Percentiles rank a stretch among this genome's conserved stretches.
Evolutionary conservation across 306 rosid genomes (phyloP).

Genomic region (Lagenaria siceraria): DNA sequence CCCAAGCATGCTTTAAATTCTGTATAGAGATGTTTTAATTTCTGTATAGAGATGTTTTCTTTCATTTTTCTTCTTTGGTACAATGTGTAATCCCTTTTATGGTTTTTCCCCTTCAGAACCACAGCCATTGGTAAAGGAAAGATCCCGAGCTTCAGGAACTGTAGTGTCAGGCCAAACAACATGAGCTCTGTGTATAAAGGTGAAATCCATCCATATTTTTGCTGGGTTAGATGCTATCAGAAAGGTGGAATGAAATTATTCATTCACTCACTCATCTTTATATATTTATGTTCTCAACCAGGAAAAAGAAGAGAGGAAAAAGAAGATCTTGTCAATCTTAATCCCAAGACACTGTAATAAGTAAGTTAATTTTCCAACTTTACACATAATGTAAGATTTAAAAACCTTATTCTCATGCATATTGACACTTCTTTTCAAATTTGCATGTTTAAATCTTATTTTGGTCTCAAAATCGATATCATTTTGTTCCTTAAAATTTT

Average conservation of each 20-base stretch:
- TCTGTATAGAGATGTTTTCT: background rate
- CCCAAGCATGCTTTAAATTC: background rate
- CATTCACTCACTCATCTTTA: background rate
- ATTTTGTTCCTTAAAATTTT: no score
- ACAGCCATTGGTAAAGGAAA: slow-evolving; percentile 30
- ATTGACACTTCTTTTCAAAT: background rate
- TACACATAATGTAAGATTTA: background rate
- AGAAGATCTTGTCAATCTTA: background rate
- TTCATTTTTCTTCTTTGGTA: background rate
- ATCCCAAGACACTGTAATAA: background rate
- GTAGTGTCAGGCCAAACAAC: slow-evolving; percentile 24
- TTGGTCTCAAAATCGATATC: background rate
- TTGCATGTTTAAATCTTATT: background rate
- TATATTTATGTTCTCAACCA: background rate
- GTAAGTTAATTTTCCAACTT: background rate
- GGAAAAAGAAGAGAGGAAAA: background rate
- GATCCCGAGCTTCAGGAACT: slow-evolving; percentile 17
- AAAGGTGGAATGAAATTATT: background rate
- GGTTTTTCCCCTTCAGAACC: slow-evolving; percentile 30
- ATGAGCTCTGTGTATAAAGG: background rate
- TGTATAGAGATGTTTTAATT: background rate
- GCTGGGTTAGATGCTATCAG: background rate
- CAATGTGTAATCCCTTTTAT: background rate
- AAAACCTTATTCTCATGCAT: background rate
- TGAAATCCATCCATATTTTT: background rate